Base-by-base conservation (phyloP, 2,329 filamentous ascomycete genomes). In the Dactylellina sp. region DNA sequence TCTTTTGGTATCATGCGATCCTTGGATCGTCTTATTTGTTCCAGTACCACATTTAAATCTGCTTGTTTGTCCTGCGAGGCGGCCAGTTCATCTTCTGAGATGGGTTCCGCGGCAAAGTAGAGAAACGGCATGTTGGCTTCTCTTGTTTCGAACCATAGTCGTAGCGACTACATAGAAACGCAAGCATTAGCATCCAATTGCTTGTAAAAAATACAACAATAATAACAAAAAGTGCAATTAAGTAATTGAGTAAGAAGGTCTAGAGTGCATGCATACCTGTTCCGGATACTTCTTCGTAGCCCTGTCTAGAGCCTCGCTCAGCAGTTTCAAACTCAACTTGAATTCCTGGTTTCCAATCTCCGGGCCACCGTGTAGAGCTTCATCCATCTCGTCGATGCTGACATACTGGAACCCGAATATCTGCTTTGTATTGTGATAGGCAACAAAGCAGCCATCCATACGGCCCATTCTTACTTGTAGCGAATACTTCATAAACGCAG, bases 371-470 rank as follows among this genome's bases (percentile, higher is more conserved):
- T 99, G 96, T n/a, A 99, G 82, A 0, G 92, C 87, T n/a, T 85
- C 80, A 80, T 99, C 95, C 90, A 99, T 93, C 79, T 99, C 95
- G 2, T 87, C 80, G 12, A 98, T 82, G 71, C 89, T 89, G 72
- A 99, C 86, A 80, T 99, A 99, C 81, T 99, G 95, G 81, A 99
- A 99, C 4, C 95, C 95, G 80, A 99, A 99, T 55, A 99, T 96
- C 63, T 93, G 90, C 81, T 93, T 86, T 1, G 93, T 91, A 80
- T 99, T 99, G 83, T 99, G 95, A 80, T 89, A 99, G 1, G 95
- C 95, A 20, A 98, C 91, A 79, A 98, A 99, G 55, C 98, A 97
- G 61, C 95, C 95, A 80, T 99, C 94, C 96, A 99, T 99, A 55
- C 93, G 89, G 16, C 96, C 95, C 88, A 99, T 96, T 47, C 95